A percentile compares a stretch with the other conserved stretches of the same genome.
Evolutionary conservation across 768 basidiomycete genomes (phyloP).

Genomic region (Trametes elegans): DNA sequence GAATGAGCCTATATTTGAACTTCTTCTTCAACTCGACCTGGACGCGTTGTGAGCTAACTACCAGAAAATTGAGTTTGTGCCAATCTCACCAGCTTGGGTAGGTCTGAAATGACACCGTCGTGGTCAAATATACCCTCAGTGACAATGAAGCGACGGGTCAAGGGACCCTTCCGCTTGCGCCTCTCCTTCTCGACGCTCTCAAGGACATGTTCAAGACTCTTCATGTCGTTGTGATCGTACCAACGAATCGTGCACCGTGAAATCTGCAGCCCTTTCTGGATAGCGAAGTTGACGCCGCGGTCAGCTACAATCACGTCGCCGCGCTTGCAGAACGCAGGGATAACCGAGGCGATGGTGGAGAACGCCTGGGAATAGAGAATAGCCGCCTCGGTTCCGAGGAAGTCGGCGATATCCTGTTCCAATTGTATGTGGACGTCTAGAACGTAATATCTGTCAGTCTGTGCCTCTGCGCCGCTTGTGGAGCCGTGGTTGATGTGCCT

Average conservation of each 20-base stretch:
- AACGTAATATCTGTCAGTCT: background rate
- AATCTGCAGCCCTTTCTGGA: conserved; percentile 95
- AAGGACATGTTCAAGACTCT: conserved; percentile 86
- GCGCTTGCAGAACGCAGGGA: conserved; percentile 96
- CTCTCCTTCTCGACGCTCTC: conserved; percentile 83
- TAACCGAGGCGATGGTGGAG: conserved; percentile 88
- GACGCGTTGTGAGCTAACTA: background rate
- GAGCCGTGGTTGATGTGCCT: no score
- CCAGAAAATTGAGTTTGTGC: background rate
- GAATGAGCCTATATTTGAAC: conserved; percentile 92
- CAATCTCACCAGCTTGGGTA: conserved; percentile 82
- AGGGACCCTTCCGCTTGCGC: conserved; percentile 73
- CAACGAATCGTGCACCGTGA: conserved; percentile 88
- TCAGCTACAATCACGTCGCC: conserved; percentile 99
- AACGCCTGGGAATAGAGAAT: conserved; percentile 96
- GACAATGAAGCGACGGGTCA: conserved; percentile 92
- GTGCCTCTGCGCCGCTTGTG: no score
- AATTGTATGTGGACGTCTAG: conserved; percentile 89
- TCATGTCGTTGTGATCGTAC: conserved; percentile 96
- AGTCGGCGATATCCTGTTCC: conserved; percentile 87
- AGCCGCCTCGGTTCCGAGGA: conserved; percentile 82
- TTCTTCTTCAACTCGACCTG: conserved; percentile 93
- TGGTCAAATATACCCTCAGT: conserved; percentile 97
- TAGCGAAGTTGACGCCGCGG: conserved; percentile 91
- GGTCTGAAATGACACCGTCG: conserved; percentile 88